A percentile compares a stretch with the other conserved stretches of the same genome.
phyloP scores from a whole-genome alignment of 202 grass and related monocot species.

The Setaria italica region DNA sequence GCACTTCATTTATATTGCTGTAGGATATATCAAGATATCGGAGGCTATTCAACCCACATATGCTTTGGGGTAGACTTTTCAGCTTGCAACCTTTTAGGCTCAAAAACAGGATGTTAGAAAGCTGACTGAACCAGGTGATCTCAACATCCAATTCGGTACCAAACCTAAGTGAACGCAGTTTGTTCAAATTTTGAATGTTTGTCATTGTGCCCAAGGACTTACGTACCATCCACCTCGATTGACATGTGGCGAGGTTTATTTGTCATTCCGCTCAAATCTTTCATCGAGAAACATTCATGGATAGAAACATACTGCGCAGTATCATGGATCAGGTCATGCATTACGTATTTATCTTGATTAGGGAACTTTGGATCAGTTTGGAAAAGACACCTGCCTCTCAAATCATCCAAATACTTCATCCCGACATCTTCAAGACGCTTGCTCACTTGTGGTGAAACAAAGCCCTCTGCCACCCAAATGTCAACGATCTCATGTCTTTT shows the following conservation, averaged over 20 bases:
- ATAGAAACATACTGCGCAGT: slow-evolving; percentile 17
- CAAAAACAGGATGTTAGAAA: slow-evolving; percentile 36
- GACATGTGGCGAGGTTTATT: not conserved
- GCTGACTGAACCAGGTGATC: slow-evolving; percentile 34
- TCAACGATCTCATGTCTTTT: slow-evolving; percentile 27
- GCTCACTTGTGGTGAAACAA: not conserved
- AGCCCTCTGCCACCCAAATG: slow-evolving; percentile 50
- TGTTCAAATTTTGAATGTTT: slow-evolving; percentile 11
- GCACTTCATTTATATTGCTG: not conserved
- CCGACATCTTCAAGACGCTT: slow-evolving; percentile 1
- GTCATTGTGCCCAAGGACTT: slow-evolving; percentile 1
- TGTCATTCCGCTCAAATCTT: slow-evolving; percentile 1
- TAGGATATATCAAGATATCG: slow-evolving; percentile 42
- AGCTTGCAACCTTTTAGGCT: slow-evolving; percentile 28
- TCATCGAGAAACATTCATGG: not conserved
- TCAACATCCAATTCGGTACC: not conserved
- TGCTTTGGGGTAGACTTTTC: slow-evolving; percentile 31
- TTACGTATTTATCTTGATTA: slow-evolving; percentile 30
- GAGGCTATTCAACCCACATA: slow-evolving; percentile 22
- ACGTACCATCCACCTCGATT: not conserved
- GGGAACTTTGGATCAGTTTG: slow-evolving; percentile 16
- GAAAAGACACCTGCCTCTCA: slow-evolving; percentile 43
- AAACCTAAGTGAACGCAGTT: slow-evolving; percentile 44
- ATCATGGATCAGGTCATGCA: slow-evolving; percentile 56
- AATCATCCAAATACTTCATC: slow-evolving; percentile 40